Evolutionary conservation across 139 green algal species (phyloP).

Genomic region (Mesotaenium endlicherianum): DNA sequence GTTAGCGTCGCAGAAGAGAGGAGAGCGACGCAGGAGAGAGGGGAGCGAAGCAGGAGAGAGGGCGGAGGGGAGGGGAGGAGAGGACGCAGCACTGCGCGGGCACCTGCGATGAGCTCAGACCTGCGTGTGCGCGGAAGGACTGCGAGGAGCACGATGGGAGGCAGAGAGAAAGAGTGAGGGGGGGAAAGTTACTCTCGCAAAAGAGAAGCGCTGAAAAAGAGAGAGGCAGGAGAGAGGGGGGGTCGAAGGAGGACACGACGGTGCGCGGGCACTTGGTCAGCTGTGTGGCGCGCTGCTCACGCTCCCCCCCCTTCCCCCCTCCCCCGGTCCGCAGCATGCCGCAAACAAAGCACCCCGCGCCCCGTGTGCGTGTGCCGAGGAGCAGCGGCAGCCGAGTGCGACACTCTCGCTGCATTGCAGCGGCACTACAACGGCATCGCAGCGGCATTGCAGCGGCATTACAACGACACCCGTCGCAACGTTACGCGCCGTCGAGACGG

Average conservation of each 20-base stretch:
- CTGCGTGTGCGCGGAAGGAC: background rate
- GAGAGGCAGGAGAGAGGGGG: background rate
- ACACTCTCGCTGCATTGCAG: no score
- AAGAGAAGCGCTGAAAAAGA: background rate
- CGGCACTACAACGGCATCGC: no score
- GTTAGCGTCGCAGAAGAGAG: background rate
- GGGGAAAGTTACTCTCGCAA: background rate
- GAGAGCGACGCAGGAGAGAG: background rate
- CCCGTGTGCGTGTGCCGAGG: no score
- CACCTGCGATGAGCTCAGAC: background rate
- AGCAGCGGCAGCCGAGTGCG: no score
- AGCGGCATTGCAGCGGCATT: no score
- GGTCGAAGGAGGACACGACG: background rate
- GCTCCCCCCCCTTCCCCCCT: no score
- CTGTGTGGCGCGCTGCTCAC: no score
- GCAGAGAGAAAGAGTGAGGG: background rate
- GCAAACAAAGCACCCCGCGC: no score
- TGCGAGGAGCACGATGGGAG: background rate
- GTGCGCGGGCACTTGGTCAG: no score
- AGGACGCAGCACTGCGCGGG: background rate
- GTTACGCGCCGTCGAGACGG: no score
- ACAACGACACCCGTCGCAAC: no score
- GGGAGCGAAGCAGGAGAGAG: background rate
- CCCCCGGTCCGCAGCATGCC: no score
- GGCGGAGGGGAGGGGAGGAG: background rate